These are phyloP conservation scores for Tylopilus cervinicoccineus DNA, from an alignment of 768 basidiomycete species.

Conservation along the genomic window DNA sequence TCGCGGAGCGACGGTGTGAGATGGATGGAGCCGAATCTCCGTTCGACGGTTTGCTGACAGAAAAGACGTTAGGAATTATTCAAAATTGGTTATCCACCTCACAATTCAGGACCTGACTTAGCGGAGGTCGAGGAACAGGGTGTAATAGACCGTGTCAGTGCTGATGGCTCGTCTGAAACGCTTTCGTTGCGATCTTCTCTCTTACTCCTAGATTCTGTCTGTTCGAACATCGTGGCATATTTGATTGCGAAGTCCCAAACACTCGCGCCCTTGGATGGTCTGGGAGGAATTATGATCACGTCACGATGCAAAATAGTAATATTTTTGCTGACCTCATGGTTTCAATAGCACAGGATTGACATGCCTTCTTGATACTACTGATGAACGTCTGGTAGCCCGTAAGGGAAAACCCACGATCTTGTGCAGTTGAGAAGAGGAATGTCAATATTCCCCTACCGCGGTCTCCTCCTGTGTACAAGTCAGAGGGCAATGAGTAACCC, in stretches of 20 bases:
- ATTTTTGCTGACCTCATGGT: conserved; percentile 13
- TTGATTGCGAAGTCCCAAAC: conserved; percentile 14
- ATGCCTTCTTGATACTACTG: conserved; percentile 6
- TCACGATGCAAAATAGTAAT: not conserved
- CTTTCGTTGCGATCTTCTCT: not conserved
- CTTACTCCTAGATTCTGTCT: not conserved
- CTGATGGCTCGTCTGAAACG: not conserved
- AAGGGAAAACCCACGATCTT: conserved; percentile 10
- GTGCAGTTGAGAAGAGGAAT: conserved; percentile 22
- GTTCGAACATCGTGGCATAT: conserved; percentile 15
- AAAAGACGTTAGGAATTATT: not conserved
- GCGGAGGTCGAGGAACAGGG: conserved; percentile 19
- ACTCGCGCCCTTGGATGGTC: conserved; percentile 9
- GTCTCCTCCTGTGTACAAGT: conserved; percentile 12
- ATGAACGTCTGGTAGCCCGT: conserved; percentile 24
- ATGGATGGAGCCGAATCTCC: conserved; percentile 2
- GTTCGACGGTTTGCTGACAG: conserved; percentile 11
- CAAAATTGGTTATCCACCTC: not conserved
- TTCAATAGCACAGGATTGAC: not conserved
- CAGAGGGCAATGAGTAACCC: not conserved
- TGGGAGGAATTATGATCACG: conserved; percentile 5
- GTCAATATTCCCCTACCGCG: conserved; percentile 10
- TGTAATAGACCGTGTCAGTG: conserved; percentile 10
- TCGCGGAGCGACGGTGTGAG: conserved; percentile 34
- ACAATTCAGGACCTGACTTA: conserved; percentile 14